Percentiles rank a stretch among this genome's conserved stretches.
Conservation (phyloP, 108 stramenopile genomes). For the Nitzschia sp. region DNA sequence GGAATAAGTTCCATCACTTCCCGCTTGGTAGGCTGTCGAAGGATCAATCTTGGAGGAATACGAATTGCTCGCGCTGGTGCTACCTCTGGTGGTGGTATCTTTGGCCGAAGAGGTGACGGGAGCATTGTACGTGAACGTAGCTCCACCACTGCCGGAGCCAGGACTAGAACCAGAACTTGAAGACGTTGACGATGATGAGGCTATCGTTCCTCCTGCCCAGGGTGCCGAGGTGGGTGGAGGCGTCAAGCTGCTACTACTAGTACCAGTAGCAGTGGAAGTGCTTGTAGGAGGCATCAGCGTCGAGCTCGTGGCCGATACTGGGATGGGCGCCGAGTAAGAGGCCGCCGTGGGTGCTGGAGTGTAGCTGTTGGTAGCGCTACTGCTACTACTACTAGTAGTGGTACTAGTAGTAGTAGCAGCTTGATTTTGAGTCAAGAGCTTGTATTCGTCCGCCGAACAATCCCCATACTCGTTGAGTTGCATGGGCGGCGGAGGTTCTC, state of each 20-base stretch:
- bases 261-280: too few relatives aligned
- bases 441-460: constrained; percentile 77
- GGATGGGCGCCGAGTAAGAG: too few relatives aligned
- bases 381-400: too few relatives aligned
- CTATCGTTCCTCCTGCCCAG: background rate
- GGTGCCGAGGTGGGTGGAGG: constrained; percentile 17
- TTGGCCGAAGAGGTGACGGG: background rate
- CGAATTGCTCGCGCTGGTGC: constrained; percentile 8
- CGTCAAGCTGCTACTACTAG: too few relatives aligned
- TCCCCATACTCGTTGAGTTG: constrained; percentile 81
- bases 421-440: constrained; percentile 18
- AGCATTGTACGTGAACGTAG: too few relatives aligned
- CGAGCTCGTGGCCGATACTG: too few relatives aligned
- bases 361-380: too few relatives aligned
- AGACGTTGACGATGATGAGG: background rate
- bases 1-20: background rate
- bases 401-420: too few relatives aligned
- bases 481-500: constrained; percentile 47
- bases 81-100: background rate
- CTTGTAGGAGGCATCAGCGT: too few relatives aligned
- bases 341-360: too few relatives aligned
- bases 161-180: too few relatives aligned
- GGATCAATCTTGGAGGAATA: background rate
- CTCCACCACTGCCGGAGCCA: too few relatives aligned
- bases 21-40: background rate